Percentiles rank a stretch among this genome's conserved stretches.
Evolutionary conservation across 75 land plant genomes (phyloP).

Genomic region (Selaginella moellendorffii): DNA sequence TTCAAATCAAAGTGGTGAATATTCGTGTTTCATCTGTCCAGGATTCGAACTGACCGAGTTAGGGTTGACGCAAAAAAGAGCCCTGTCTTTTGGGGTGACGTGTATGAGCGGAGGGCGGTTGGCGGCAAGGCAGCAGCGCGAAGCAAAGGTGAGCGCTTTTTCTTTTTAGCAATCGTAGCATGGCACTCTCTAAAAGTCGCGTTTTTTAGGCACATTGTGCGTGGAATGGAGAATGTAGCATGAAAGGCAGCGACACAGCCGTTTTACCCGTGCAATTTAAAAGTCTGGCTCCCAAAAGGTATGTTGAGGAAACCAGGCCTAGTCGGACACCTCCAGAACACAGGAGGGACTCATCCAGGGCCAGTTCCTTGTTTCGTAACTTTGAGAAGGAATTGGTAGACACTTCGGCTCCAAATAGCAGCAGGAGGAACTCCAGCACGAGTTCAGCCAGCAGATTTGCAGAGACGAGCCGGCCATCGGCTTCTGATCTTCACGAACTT

Average conservation of each 20-base stretch:
- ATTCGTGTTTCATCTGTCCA: no score
- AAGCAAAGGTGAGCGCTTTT: no score
- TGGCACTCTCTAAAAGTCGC: no score
- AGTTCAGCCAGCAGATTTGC: not conserved
- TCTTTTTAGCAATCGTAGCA: no score
- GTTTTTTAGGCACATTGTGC: no score
- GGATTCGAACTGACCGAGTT: no score
- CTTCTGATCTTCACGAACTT: not conserved
- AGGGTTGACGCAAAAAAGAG: no score
- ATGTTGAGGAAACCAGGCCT: not conserved
- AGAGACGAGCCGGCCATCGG: not conserved
- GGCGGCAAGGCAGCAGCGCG: no score
- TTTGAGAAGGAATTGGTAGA: not conserved
- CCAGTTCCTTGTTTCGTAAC: not conserved
- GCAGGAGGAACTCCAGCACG: not conserved
- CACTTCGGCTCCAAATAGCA: not conserved
- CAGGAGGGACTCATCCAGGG: conserved; percentile 2
- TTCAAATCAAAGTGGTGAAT: no score
- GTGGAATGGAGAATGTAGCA: conserved; percentile 12
- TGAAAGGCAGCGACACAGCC: conserved; percentile 15
- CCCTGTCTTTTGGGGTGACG: no score
- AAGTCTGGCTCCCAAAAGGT: not conserved
- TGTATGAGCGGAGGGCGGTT: no score
- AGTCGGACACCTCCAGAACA: not conserved
- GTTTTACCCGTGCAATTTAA: conserved; percentile 10